Evolutionary conservation across 2,329 filamentous ascomycete species (phyloP).

Genomic region (Ophiosphaerella narmari): DNA sequence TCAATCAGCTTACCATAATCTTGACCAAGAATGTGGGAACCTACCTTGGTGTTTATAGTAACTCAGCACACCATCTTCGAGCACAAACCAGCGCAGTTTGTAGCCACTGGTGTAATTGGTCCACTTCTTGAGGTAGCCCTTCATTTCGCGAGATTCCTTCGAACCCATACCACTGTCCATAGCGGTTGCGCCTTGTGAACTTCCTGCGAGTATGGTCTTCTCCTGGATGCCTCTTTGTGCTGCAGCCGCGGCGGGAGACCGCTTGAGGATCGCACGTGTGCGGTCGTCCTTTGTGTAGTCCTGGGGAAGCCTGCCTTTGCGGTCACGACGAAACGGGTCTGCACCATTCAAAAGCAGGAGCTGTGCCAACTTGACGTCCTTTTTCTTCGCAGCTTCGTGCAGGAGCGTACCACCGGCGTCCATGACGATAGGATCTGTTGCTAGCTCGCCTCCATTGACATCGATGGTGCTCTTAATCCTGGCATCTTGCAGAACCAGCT

Average conservation of each 20-base stretch:
- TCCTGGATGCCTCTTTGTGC: conserved; percentile 96
- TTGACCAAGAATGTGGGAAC: not conserved
- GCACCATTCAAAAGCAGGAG: conserved; percentile 90
- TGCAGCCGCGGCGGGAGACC: conserved; percentile 89
- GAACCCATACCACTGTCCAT: conserved; percentile 66
- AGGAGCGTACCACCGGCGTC: conserved; percentile 88
- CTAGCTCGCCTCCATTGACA: conserved; percentile 88
- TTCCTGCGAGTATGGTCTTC: conserved; percentile 88
- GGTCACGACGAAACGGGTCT: conserved; percentile 92
- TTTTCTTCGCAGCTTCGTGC: conserved; percentile 89
- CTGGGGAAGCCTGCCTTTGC: conserved; percentile 92
- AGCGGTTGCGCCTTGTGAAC: conserved; percentile 61
- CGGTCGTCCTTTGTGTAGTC: conserved; percentile 95
- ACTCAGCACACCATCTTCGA: conserved; percentile 95
- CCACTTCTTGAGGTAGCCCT: conserved; percentile 99
- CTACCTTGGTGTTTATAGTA: conserved; percentile 95
- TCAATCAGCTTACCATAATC: conserved; percentile 10
- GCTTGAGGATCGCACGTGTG: conserved; percentile 86
- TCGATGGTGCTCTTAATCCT: conserved; percentile 86
- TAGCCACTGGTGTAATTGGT: conserved; percentile 98
- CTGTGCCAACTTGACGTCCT: conserved; percentile 85
- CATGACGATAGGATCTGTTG: conserved; percentile 75
- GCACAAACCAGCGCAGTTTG: conserved; percentile 95
- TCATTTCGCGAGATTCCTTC: conserved; percentile 94
- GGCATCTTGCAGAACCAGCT: conserved; percentile 80